Evolutionary conservation across 176 grass and related monocot species (phyloP), one percentile per base, ranked within the genome.

Genomic region (Oryza punctata): DNA sequence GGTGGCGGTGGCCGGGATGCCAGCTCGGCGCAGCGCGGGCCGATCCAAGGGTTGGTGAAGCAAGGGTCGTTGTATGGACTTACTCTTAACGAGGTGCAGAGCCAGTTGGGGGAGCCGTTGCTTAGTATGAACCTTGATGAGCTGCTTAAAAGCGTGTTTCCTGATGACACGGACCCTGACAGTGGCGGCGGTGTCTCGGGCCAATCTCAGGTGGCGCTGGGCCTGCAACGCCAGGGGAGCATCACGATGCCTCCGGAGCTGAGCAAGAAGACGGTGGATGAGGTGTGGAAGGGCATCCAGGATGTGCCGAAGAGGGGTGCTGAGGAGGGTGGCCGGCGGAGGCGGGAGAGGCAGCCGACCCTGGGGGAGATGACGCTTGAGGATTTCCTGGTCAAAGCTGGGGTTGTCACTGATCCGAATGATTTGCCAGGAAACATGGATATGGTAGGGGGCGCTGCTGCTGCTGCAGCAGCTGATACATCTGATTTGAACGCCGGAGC

Each of bases 101-200:
- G 13, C 64, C 93, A 98, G 61, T 54, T 98, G 67, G 85, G 79
- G 3, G 93, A 92, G 72, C 93, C 96, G 3, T 76, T 98, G 78
- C 41, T 61, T 40, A 98, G 96, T 63, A 98, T 98, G 96, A 98
- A 98, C 85, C 88, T 98, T 35, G 96, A 98, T 60, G 96, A 98
- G 47, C 87, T 98, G 69, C 85, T 98, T 1, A 98, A 92, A 90
- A 90, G 63, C 15, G 85, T 98, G 69, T 89, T 98, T 65, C 87
- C 91, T 7, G 93, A 90, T 0, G 82, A 76, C 46, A 18, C 73
- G 28, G 83, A 82, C n/a, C 75, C 81, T 5, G 87, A 80, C 19
- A 19, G 52, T 30, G 23, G 74, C 1, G 12, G 65, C 10, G 3
- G 54, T 24, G 3, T 40, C 0, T 1, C 28, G 1, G 47, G 84